phyloP scores from a whole-genome alignment of 148 eudicot species.

The Mesembryanthemum crystallinum region DNA sequence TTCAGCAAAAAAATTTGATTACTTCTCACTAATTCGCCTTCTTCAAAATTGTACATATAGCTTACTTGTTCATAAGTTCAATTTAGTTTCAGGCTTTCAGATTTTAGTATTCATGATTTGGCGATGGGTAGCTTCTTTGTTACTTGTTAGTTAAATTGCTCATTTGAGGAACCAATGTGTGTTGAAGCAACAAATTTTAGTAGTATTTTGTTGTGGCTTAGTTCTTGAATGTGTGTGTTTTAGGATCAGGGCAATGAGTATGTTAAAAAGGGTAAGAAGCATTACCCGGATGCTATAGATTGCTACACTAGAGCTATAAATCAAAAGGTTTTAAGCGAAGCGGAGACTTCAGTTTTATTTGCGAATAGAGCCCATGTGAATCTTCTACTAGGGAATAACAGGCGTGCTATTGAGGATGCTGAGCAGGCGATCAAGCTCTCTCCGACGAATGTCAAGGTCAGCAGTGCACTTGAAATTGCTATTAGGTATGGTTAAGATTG shows the following conservation, averaged over 20 bases:
- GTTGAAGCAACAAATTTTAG: too few relatives aligned
- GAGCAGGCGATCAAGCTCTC: constrained; percentile 80
- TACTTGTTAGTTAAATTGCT: background rate
- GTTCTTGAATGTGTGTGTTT: constrained; percentile 9
- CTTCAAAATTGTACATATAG: too few relatives aligned
- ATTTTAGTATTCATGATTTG: too few relatives aligned
- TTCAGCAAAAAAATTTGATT: background rate
- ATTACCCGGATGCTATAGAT: constrained; percentile 71
- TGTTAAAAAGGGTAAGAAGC: constrained; percentile 90
- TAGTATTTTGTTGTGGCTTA: too few relatives aligned
- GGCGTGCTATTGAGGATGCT: constrained; percentile 86
- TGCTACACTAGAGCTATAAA: constrained; percentile 92
- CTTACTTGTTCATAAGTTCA: too few relatives aligned
- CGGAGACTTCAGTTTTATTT: constrained; percentile 66
- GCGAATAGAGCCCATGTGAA: constrained; percentile 94
- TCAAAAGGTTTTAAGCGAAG: constrained; percentile 65
- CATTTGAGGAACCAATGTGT: background rate
- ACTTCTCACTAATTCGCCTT: too few relatives aligned
- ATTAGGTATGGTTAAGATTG: background rate
- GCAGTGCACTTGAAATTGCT: background rate
- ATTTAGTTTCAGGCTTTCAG: too few relatives aligned
- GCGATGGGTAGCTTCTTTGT: too few relatives aligned
- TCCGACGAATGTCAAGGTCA: constrained; percentile 75
- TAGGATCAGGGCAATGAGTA: constrained; percentile 86
- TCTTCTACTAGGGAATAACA: constrained; percentile 69